These are phyloP conservation scores for Leavenworthia alabamica DNA, from an alignment of 345 rosid species.

Conservation along the genomic window DNA sequence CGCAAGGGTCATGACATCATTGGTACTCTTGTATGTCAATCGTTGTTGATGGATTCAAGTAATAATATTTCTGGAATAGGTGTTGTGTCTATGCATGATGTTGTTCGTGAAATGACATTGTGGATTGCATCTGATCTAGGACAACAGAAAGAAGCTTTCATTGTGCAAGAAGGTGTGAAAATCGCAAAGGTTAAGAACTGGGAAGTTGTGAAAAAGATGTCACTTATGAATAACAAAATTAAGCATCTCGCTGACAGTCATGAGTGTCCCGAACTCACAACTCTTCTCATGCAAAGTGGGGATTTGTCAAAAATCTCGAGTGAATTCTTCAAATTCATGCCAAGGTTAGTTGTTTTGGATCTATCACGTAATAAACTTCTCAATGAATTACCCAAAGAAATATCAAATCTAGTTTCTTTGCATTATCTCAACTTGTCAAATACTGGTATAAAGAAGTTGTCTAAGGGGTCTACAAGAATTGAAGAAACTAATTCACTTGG, in stretches of 20 bases:
- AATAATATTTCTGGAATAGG: too few species aligned
- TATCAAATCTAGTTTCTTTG: constrained; percentile 13
- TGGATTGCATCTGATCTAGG: too few species aligned
- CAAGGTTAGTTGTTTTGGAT: too few species aligned
- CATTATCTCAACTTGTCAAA: constrained; percentile 2
- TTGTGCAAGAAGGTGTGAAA: too few species aligned
- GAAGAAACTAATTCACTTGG: not conserved
- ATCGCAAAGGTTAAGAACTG: not conserved
- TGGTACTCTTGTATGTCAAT: too few species aligned
- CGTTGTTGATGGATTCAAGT: too few species aligned
- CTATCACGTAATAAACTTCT: constrained; percentile 10
- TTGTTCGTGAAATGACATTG: too few species aligned
- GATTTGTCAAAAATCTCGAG: not conserved
- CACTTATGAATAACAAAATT: constrained; percentile 23
- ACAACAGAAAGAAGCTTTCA: too few species aligned
- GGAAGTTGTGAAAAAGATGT: constrained; percentile 15
- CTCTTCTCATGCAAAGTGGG: not conserved
- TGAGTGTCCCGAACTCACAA: constrained; percentile 9
- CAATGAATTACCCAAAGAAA: not conserved
- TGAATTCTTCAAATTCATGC: constrained; percentile 32
- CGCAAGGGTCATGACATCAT: too few species aligned
- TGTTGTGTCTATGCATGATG: too few species aligned
- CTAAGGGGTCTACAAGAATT: not conserved
- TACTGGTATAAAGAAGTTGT: not conserved
- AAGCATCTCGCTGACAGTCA: not conserved